Evolutionary conservation across 2,329 filamentous ascomycete genomes (phyloP).

Genomic region (Trichoderma lentiforme): DNA sequence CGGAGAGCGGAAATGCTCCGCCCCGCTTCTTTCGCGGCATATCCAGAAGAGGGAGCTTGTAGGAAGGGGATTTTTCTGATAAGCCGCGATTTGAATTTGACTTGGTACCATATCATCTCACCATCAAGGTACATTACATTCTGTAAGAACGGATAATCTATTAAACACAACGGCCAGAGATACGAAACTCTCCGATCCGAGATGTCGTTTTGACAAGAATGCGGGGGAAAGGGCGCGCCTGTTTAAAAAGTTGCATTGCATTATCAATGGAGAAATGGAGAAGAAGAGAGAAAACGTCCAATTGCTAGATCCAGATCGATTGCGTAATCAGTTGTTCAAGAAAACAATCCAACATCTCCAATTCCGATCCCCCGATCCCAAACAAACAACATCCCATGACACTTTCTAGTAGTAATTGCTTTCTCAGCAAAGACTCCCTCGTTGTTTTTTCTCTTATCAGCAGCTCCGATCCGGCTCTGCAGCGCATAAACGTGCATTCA

Average conservation of each 20-base stretch:
- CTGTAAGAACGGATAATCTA: not conserved
- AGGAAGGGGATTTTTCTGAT: not conserved
- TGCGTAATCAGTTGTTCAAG: not conserved
- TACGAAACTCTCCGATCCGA: not conserved
- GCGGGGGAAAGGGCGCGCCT: slow-evolving; percentile 11
- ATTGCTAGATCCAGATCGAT: not conserved
- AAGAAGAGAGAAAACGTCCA: not conserved
- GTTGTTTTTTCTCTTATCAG: not conserved
- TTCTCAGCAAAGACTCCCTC: not conserved
- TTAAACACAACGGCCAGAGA: not conserved
- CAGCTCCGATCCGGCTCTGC: not conserved
- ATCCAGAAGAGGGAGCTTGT: not conserved
- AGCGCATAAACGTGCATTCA: not conserved
- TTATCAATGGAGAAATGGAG: not conserved
- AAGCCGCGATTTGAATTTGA: not conserved
- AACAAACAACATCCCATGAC: not conserved
- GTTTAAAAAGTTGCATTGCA: not conserved
- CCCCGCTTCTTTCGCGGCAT: slow-evolving; percentile 14
- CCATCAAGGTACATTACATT: not conserved
- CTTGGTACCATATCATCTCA: not conserved
- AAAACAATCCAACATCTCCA: not conserved
- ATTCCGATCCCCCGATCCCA: not conserved
- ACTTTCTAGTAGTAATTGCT: not conserved
- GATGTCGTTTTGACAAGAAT: not conserved
- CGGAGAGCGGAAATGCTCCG: slow-evolving; percentile 16